These are phyloP conservation scores for Sordariomycetes sp. DNA, from an alignment of 2,329 filamentous ascomycete species.

Conservation along the genomic window DNA sequence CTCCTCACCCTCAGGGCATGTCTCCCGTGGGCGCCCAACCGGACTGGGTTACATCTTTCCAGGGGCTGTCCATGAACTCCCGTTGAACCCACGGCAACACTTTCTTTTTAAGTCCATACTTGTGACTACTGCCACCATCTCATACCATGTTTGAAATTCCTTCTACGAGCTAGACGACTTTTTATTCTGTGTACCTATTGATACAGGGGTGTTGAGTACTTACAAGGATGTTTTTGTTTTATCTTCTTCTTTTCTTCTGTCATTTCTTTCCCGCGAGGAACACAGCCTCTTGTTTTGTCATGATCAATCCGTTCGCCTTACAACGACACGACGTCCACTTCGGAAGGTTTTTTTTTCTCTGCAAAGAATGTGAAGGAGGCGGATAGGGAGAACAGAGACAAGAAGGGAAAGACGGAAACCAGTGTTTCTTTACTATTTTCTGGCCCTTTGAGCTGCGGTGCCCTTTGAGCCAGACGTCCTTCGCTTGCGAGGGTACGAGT, in stretches of 20 bases:
- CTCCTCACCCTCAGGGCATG: constrained; percentile 21
- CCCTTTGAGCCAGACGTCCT: background rate
- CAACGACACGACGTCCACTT: background rate
- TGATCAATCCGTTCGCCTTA: background rate
- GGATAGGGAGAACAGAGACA: background rate
- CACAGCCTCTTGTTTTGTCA: background rate
- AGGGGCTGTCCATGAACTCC: constrained; percentile 59
- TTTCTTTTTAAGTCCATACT: constrained; percentile 3
- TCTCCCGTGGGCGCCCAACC: constrained; percentile 29
- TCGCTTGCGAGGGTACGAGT: background rate
- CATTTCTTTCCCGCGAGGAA: background rate
- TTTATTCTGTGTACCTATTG: constrained; percentile 1
- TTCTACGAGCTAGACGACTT: background rate
- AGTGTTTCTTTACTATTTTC: background rate
- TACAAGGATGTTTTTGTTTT: background rate
- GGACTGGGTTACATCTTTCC: constrained; percentile 53
- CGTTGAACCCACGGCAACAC: constrained; percentile 20
- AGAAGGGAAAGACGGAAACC: background rate
- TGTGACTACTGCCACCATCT: background rate
- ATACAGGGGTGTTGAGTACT: background rate
- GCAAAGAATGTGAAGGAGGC: background rate
- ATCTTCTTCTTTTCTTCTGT: background rate
- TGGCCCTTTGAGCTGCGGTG: background rate
- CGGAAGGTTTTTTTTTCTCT: too few species aligned
- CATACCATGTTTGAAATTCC: background rate